Percentiles rank a stretch among this genome's conserved stretches.
These are phyloP conservation scores for Pichia ethanolica DNA, from an alignment of 805 yeast species.

Conservation along the genomic window DNA sequence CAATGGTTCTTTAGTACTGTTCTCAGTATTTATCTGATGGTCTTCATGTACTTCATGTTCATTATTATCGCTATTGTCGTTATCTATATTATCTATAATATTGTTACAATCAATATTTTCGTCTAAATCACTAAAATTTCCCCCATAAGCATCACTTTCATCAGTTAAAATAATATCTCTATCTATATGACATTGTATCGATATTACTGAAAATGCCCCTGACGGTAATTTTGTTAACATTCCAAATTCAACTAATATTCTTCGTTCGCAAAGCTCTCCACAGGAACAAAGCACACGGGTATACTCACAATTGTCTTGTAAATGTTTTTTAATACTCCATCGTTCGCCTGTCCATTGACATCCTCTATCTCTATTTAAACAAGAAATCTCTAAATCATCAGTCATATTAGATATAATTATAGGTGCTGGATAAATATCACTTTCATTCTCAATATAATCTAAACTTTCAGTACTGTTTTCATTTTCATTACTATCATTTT, in stretches of 20 bases:
- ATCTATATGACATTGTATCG: too few relatives aligned
- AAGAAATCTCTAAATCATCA: constrained; percentile 51
- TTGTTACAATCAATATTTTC: not conserved
- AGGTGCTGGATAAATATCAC: constrained; percentile 44
- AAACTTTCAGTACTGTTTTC: not conserved
- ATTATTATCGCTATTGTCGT: too few relatives aligned
- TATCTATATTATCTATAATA: too few relatives aligned
- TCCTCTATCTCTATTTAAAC: constrained; percentile 46
- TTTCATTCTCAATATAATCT: constrained; percentile 10
- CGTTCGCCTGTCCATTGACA: constrained; percentile 51
- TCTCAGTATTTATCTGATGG: too few relatives aligned
- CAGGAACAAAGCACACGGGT: constrained; percentile 32
- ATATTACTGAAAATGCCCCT: not conserved
- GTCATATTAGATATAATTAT: constrained; percentile 50
- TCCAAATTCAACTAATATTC: constrained; percentile 9
- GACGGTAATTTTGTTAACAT: not conserved
- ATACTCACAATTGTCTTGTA: constrained; percentile 32
- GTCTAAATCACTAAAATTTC: not conserved
- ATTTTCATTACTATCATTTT: not conserved
- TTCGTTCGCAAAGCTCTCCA: constrained; percentile 17
- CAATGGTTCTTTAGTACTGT: too few relatives aligned
- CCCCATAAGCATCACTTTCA: constrained; percentile 6
- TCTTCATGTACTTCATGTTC: too few relatives aligned
- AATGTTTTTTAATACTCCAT: constrained; percentile 51
- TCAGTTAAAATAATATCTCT: not conserved